Evolutionary conservation across 2,329 filamentous ascomycete species (phyloP).

Genomic region (Claviceps maximensis): DNA sequence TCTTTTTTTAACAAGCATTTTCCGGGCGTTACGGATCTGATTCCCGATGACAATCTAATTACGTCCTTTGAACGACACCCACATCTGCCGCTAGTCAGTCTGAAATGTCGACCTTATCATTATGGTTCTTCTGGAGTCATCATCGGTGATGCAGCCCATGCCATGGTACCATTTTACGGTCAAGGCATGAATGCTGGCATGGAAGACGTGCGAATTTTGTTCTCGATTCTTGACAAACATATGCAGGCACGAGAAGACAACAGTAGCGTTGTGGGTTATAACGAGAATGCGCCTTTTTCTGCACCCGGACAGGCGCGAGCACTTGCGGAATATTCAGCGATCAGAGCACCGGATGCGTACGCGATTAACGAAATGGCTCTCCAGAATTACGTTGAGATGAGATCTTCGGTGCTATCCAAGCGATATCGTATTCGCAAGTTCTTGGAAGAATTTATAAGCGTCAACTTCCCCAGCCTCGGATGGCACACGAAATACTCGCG

Average conservation of each 20-base stretch:
- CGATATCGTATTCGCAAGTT: constrained; percentile 71
- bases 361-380: constrained; percentile 88
- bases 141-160: constrained; percentile 86
- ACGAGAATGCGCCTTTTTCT: constrained; percentile 27
- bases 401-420: constrained; percentile 64
- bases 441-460: constrained; percentile 71
- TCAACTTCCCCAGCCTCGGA: constrained; percentile 62
- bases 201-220: constrained; percentile 84
- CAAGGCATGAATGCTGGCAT: constrained; percentile 96
- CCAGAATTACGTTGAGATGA: constrained; percentile 90
- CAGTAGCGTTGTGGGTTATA: constrained; percentile 20
- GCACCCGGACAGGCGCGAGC: constrained; percentile 47
- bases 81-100: constrained; percentile 81
- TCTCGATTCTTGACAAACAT: constrained; percentile 64
- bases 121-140: constrained; percentile 66
- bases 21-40: constrained; percentile 67
- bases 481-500: constrained; percentile 89
- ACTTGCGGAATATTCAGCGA: constrained; percentile 59
- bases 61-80: constrained; percentile 70
- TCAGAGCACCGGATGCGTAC: constrained; percentile 66
- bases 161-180: constrained; percentile 97
- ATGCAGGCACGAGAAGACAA: constrained; percentile 30
- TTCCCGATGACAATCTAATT: constrained; percentile 53
- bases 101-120: constrained; percentile 88
- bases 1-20: constrained; percentile 74